phyloP scores from a whole-genome alignment of 225 moss, liverwort and hornwort species.

The Pleurozium schreberi region DNA sequence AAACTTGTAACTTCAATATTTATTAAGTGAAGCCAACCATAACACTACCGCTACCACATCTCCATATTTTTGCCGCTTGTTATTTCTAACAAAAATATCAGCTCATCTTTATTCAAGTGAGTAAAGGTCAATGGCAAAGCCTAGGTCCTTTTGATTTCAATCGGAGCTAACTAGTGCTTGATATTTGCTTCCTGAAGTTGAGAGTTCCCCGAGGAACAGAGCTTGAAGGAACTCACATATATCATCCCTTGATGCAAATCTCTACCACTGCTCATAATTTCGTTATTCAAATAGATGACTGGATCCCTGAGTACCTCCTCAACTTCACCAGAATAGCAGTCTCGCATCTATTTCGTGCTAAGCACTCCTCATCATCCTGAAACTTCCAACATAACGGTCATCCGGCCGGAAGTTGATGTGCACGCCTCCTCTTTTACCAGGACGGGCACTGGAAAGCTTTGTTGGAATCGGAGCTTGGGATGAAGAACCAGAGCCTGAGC shows the following conservation, averaged over 20 bases:
- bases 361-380: conserved; percentile 6
- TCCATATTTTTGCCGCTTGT: background rate
- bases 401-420: background rate
- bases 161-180: background rate
- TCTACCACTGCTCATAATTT: background rate
- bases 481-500: conserved; percentile 6
- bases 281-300: background rate
- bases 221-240: conserved; percentile 2
- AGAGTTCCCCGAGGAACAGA: background rate
- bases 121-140: background rate
- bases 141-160: background rate
- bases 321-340: conserved; percentile 14
- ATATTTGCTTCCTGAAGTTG: background rate
- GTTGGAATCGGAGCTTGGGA: conserved; percentile 2
- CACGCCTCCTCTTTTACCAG: background rate
- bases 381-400: background rate
- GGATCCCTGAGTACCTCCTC: conserved; percentile 1
- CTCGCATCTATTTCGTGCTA: conserved; percentile 12
- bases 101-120: background rate
- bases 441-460: conserved; percentile 7
- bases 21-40: background rate
- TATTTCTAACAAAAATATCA: background rate
- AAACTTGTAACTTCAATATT: background rate
- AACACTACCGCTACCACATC: too few relatives aligned
- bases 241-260: conserved; percentile 20